phyloP scores from a whole-genome alignment of 441 rosid species.

The Euphorbia celastroides region DNA sequence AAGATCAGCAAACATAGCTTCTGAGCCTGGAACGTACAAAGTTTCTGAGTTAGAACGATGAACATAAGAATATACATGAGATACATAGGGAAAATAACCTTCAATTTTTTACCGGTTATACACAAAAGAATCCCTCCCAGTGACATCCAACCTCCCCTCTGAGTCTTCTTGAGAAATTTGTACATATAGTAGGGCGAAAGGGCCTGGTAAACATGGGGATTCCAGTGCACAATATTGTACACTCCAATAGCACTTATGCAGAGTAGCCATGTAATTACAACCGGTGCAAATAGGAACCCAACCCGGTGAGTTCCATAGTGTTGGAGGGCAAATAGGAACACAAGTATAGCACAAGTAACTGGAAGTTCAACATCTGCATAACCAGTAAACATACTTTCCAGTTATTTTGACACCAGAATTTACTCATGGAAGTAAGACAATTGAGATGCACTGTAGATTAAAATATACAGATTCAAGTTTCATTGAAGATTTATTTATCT shows the following conservation, averaged over 20 bases:
- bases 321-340: conserved; percentile 77
- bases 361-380: conserved; percentile 81
- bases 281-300: conserved; percentile 81
- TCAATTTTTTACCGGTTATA: conserved; percentile 50
- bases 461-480: conserved; percentile 1
- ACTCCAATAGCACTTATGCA: conserved; percentile 78
- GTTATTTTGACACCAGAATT: neutral
- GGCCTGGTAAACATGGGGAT: conserved; percentile 78
- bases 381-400: neutral
- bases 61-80: neutral
- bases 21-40: conserved; percentile 48
- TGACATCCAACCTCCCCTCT: conserved; percentile 86
- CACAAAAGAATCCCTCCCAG: conserved; percentile 82
- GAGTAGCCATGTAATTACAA: conserved; percentile 70
- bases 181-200: conserved; percentile 93
- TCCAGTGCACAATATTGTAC: conserved; percentile 74
- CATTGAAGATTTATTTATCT: neutral
- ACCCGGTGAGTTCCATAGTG: conserved; percentile 87
- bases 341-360: conserved; percentile 62
- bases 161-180: conserved; percentile 75
- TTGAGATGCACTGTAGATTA: neutral
- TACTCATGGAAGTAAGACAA: neutral
- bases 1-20: conserved; percentile 95
- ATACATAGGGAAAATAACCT: neutral
- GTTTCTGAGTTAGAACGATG: neutral